Percentiles rank a stretch among this genome's conserved stretches.
Conservation (phyloP, 1,284 basidiomycete species). For the Papiliotrema nemorosa region DNA sequence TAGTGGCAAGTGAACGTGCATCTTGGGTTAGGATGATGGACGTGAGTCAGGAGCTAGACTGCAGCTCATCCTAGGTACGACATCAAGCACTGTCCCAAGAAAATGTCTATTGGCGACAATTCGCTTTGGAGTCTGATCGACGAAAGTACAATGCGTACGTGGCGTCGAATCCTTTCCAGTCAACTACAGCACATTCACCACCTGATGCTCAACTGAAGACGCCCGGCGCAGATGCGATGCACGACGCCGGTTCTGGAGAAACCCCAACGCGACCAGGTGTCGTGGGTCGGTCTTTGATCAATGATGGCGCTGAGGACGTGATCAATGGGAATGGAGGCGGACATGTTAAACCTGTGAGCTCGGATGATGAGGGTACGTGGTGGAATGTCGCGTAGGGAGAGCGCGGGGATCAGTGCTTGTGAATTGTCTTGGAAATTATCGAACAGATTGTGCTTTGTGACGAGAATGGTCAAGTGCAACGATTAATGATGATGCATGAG, state of each 20-base stretch:
- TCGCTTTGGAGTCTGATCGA: conserved; percentile 22
- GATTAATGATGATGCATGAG: no score
- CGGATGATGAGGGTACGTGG: background rate
- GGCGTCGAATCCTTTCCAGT: conserved; percentile 17
- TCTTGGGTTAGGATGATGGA: conserved; percentile 11
- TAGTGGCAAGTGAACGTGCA: conserved; percentile 12
- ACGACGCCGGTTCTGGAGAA: background rate
- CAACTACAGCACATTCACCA: no score
- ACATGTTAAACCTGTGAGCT: background rate
- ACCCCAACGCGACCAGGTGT: background rate
- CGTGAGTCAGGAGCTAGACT: conserved; percentile 5
- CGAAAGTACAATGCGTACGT: conserved; percentile 15
- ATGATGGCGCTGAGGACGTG: background rate
- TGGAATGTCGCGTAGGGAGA: background rate
- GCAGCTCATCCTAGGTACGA: conserved; percentile 11
- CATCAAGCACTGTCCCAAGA: conserved; percentile 21
- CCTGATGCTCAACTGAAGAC: conserved; percentile 1
- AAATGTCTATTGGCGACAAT: conserved; percentile 22
- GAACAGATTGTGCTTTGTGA: no score
- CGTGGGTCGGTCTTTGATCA: background rate
- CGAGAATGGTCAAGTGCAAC: no score
- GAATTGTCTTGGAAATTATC: no score
- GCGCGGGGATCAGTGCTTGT: no score
- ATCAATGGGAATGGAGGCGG: background rate
- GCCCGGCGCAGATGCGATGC: background rate